A percentile compares a stretch with the other conserved stretches of the same genome.
Evolutionary conservation across 73 alveolate species (phyloP).

Genomic region (Tetrahymena elliotti): DNA sequence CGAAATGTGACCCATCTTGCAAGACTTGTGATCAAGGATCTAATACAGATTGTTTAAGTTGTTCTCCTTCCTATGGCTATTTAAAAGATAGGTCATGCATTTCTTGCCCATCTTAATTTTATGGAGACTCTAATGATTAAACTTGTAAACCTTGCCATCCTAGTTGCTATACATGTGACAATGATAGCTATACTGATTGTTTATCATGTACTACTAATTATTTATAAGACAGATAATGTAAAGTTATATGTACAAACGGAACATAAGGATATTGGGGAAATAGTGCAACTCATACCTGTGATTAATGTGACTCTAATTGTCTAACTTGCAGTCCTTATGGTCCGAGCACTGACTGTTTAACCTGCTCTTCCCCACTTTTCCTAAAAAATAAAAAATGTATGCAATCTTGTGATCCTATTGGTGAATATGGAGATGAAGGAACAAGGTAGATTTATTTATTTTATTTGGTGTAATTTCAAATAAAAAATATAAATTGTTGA

Average conservation of each 20-base stretch:
- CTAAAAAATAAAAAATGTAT: neutral
- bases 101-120: neutral
- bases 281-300: neutral
- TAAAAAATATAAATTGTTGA: too few relatives aligned
- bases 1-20: neutral
- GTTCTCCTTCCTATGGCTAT: neutral
- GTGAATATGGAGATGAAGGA: neutral
- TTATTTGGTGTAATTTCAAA: too few relatives aligned
- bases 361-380: neutral
- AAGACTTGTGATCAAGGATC: neutral
- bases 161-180: neutral
- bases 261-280: neutral
- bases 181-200: neutral
- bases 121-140: neutral
- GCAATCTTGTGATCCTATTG: neutral
- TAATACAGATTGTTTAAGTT: neutral
- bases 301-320: neutral
- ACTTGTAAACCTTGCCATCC: neutral
- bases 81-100: neutral
- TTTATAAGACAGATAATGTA: neutral
- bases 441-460: neutral
- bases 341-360: neutral
- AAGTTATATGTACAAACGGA: neutral
- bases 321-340: neutral
- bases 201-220: neutral